These are phyloP conservation scores for Paraconiothyrium brasiliense DNA, from an alignment of 2,329 filamentous ascomycete genomes.

Conservation along the genomic window DNA sequence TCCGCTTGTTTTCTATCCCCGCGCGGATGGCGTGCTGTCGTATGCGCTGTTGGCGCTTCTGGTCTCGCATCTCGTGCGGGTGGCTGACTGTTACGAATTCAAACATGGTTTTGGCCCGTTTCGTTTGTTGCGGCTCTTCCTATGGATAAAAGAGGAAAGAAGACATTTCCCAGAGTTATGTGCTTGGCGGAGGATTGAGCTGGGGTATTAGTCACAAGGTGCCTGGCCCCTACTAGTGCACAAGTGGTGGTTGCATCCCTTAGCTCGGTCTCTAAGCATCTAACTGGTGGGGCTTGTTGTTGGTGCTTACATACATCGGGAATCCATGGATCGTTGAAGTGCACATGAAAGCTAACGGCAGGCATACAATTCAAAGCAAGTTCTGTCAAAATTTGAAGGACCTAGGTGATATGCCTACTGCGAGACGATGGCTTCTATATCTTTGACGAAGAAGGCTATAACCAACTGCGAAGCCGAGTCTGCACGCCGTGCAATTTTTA, in stretches of 20 bases:
- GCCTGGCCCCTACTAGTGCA: not conserved
- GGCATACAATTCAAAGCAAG: too few relatives aligned
- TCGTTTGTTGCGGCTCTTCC: not conserved
- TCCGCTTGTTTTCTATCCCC: conserved; percentile 20
- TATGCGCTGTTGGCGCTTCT: conserved; percentile 18
- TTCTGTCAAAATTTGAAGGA: too few relatives aligned
- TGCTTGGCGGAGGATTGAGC: not conserved
- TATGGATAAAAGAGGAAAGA: not conserved
- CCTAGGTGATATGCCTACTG: too few relatives aligned
- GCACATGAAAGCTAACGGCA: too few relatives aligned
- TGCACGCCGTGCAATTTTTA: too few relatives aligned
- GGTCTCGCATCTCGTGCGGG: conserved; percentile 22
- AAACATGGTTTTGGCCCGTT: conserved; percentile 16
- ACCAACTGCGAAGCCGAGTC: too few relatives aligned
- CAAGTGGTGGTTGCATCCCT: not conserved
- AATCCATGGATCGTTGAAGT: not conserved
- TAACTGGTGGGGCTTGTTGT: not conserved
- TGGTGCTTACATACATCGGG: not conserved
- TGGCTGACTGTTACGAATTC: conserved; percentile 26
- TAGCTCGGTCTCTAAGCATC: not conserved
- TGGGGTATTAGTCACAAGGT: not conserved
- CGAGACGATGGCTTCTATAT: too few relatives aligned
- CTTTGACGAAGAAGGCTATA: too few relatives aligned
- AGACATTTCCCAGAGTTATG: not conserved
- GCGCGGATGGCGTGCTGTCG: conserved; percentile 27